Conservation (phyloP, 2,329 filamentous ascomycete genomes). For the Neocucurbitaria cava region DNA sequence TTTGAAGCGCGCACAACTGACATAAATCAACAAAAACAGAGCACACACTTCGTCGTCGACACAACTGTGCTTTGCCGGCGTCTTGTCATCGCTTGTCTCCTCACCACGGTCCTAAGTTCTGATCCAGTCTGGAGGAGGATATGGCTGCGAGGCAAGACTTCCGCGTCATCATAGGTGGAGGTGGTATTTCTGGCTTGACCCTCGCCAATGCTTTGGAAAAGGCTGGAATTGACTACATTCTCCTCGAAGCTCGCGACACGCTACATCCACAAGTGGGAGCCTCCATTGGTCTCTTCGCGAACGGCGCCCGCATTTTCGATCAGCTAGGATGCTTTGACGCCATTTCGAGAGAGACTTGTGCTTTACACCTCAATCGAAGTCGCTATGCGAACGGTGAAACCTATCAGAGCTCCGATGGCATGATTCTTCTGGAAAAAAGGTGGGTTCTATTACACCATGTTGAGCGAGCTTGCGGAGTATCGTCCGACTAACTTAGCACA, state of each 20-base stretch:
- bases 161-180: conserved; percentile 16
- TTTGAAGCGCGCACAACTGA: background rate
- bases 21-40: no score
- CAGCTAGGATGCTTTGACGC: conserved; percentile 17
- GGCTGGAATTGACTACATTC: conserved; percentile 14
- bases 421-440: background rate
- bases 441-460: background rate
- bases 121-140: background rate
- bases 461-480: background rate
- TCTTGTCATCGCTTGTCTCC: background rate
- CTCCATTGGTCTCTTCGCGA: conserved; percentile 20
- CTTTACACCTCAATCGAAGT: background rate
- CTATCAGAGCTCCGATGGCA: background rate
- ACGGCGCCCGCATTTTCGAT: conserved; percentile 22
- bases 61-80: no score
- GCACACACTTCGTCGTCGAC: no score
- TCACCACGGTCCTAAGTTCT: background rate
- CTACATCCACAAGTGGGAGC: conserved; percentile 22
- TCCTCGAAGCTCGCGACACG: conserved; percentile 18
- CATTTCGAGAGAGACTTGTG: background rate
- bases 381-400: conserved; percentile 1
- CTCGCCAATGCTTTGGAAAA: conserved; percentile 16
- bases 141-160: background rate
- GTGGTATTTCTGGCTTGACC: conserved; percentile 16
- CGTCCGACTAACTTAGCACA: background rate